These are phyloP conservation scores for Eucalyptus leucophloia DNA, from an alignment of 345 rosid species.

Conservation along the genomic window DNA sequence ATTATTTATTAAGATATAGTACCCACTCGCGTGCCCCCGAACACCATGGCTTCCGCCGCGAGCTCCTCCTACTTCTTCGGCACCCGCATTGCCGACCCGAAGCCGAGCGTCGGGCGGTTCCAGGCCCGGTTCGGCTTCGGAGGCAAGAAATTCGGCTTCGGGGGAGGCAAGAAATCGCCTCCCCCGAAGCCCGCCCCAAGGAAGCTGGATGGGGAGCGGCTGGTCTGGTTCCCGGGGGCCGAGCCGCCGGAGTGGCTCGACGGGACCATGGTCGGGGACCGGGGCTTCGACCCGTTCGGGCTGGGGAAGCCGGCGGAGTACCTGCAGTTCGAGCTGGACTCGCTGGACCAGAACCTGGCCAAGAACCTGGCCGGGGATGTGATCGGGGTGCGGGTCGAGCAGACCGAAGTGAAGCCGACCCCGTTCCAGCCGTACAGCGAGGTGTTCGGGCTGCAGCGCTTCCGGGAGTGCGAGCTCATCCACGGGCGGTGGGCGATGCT, in stretches of 20 bases:
- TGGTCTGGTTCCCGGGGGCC: constrained; percentile 71
- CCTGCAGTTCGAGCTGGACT: constrained; percentile 72
- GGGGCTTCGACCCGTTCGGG: constrained; percentile 87
- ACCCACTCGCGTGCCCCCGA: neutral
- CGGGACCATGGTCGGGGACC: constrained; percentile 73
- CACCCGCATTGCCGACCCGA: constrained; percentile 14
- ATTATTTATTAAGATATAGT: neutral
- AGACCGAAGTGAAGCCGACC: constrained; percentile 49
- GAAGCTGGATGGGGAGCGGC: constrained; percentile 20
- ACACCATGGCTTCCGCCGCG: constrained; percentile 8
- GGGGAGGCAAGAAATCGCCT: neutral
- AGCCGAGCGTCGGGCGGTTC: constrained; percentile 14
- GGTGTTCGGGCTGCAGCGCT: constrained; percentile 78
- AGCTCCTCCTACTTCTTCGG: constrained; percentile 48
- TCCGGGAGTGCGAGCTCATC: constrained; percentile 91
- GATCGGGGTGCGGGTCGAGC: constrained; percentile 38
- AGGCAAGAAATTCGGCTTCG: constrained; percentile 10
- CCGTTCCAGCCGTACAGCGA: constrained; percentile 84
- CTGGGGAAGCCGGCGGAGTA: constrained; percentile 82
- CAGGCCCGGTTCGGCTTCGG: constrained; percentile 51
- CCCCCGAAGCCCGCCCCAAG: constrained; percentile 7
- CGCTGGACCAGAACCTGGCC: constrained; percentile 81
- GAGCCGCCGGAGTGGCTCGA: constrained; percentile 69
- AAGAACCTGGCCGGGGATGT: constrained; percentile 69
- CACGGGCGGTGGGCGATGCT: constrained; percentile 94